A percentile compares a stretch with the other conserved stretches of the same genome.
phyloP scores from a whole-genome alignment of 345 rosid genomes.

The Ricinus communis region DNA sequence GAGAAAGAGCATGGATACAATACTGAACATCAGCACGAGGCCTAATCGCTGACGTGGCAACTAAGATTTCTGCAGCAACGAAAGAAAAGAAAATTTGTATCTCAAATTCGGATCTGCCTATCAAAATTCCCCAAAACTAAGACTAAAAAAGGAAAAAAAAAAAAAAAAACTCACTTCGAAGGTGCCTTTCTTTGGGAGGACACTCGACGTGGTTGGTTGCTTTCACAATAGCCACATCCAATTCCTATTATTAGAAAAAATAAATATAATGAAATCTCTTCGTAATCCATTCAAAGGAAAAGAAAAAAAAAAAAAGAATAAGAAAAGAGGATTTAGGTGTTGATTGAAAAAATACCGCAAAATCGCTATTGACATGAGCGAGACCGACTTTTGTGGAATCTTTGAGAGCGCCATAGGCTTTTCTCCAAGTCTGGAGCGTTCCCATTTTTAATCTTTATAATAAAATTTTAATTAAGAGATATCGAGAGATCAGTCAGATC shows the following conservation, averaged over 20 bases:
- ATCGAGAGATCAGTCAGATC: constrained; percentile 1
- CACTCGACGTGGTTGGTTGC: constrained; percentile 97
- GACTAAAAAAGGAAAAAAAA: not conserved
- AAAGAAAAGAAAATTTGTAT: not conserved
- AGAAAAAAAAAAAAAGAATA: not conserved
- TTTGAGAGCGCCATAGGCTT: constrained; percentile 93
- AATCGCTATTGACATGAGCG: constrained; percentile 98
- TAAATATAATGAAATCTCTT: not conserved
- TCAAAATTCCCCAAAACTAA: not conserved
- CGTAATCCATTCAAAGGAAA: constrained; percentile 13
- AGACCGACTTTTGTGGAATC: constrained; percentile 99
- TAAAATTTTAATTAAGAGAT: not conserved
- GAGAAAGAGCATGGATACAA: constrained; percentile 79
- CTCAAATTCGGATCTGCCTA: constrained; percentile 27
- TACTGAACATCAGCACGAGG: constrained; percentile 94
- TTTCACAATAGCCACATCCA: constrained; percentile 97
- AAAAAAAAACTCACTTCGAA: constrained; percentile 57
- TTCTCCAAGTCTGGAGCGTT: constrained; percentile 94
- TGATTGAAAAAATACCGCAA: constrained; percentile 52
- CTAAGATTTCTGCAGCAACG: constrained; percentile 55
- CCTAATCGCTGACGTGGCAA: constrained; percentile 70
- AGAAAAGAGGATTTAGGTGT: not conserved
- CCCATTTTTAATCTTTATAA: constrained; percentile 45
- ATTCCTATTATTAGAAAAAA: constrained; percentile 57
- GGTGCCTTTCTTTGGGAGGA: constrained; percentile 95